Evolutionary conservation across 352 stramenopile species (phyloP).

Genomic region (Phytophthora syringae): DNA sequence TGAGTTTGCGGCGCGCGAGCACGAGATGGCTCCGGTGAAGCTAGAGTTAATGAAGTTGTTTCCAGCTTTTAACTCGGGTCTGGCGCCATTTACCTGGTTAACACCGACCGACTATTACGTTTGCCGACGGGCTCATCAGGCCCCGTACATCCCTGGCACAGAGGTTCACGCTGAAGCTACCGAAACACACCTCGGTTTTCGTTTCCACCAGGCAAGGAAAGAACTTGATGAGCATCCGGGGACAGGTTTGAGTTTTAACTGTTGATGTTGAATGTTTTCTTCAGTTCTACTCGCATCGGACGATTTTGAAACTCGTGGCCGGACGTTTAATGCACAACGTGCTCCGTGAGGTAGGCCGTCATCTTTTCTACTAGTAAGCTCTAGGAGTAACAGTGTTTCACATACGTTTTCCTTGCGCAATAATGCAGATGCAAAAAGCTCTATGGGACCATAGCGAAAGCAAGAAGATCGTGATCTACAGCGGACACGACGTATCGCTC

Average conservation of each 20-base stretch:
- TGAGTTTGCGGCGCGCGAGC: constrained; percentile 54
- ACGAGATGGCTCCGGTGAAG: constrained; percentile 59
- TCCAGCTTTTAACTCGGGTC: constrained; percentile 49
- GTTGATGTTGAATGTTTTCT: constrained; percentile 1
- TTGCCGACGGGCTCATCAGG: constrained; percentile 61
- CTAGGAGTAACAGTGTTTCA: too few relatives aligned
- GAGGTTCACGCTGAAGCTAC: constrained; percentile 45
- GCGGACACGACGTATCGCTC: constrained; percentile 82
- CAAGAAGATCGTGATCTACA: constrained; percentile 80
- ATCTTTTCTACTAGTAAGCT: too few relatives aligned
- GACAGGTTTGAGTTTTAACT: background rate
- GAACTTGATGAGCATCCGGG: background rate
- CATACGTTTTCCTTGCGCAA: too few relatives aligned
- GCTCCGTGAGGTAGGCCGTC: constrained; percentile 42
- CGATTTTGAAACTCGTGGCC: constrained; percentile 71
- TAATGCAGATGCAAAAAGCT: constrained; percentile 50
- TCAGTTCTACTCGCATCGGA: constrained; percentile 78
- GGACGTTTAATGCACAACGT: constrained; percentile 68
- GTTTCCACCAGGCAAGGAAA: constrained; percentile 69
- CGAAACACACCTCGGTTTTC: constrained; percentile 66
- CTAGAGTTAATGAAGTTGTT: constrained; percentile 58
- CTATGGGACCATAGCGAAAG: constrained; percentile 36
- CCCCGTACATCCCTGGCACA: constrained; percentile 61
- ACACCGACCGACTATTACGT: constrained; percentile 77
- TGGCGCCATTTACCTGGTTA: constrained; percentile 71